Base-by-base conservation (phyloP, 2,329 filamentous ascomycete species). In the Botryotinia calthae region DNA sequence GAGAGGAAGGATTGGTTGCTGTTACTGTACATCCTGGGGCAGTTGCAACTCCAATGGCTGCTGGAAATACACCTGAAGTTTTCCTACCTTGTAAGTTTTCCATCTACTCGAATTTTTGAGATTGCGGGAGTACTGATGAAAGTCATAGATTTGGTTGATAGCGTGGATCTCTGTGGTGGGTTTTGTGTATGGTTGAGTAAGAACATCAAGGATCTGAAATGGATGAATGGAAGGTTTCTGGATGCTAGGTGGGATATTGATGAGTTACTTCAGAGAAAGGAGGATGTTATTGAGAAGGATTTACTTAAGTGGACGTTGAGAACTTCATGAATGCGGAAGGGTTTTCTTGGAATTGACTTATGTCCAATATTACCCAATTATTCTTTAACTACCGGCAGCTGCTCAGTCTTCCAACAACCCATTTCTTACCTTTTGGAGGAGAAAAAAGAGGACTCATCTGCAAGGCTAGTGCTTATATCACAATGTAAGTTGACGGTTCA, bases 151-250 rank as follows among this genome's bases (percentile, higher is more conserved):
- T n/a, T 72, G 8, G 64, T 72, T 37, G 71, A 72, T 72, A 70
- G 65, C 14, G 64, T 62, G 18, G 64, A 72, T 28, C 65, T 72
- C 42, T 72, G 71, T 14, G 71, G 71, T 48, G 71, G 71, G 1
- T 68, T 72, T 4, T 70, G 64, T 48, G 71, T 72, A 10, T 72
- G 71, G 71, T 54, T 70, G 34, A 72, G 71, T 54, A 72, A 37
- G n/a, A 63, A 72, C 25, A 44, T 68, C 16, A 58, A 61, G 8
- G 56, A 72, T 25, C 34, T 72, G 42, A 68, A 70, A n/a, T 72
- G 71, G 71, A 34, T 72, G n/a, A 72, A 68, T 69, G 71, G 71
- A 20, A 68, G 54, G 10, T 72, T 72, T 34, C 40, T 72, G 54
- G 63, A 68, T 44, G 71, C 71, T 25, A 69, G 56, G 6, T 72